Percentiles rank a stretch among this genome's conserved stretches.
Evolutionary conservation across 2,329 filamentous ascomycete genomes (phyloP).

Genomic region (Escovopsis weberi): DNA sequence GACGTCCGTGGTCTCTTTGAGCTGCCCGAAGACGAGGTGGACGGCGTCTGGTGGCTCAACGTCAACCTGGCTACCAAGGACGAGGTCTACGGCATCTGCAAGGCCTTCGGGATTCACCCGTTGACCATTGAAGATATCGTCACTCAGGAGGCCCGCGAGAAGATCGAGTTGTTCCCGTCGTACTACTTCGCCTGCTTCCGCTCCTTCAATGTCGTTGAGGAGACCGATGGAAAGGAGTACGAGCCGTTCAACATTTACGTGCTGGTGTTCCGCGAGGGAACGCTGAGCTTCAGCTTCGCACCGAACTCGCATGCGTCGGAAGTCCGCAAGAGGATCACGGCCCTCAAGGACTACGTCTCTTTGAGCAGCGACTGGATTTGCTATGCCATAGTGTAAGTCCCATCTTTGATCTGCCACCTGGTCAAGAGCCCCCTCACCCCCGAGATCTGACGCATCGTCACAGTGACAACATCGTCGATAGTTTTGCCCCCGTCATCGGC

Average conservation of each 20-base stretch:
- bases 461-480: constrained; percentile 85
- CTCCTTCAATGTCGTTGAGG: constrained; percentile 69
- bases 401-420: neutral
- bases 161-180: constrained; percentile 92
- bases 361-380: constrained; percentile 97
- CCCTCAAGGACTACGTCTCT: constrained; percentile 86
- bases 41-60: constrained; percentile 98
- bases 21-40: constrained; percentile 43
- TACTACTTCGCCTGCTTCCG: constrained; percentile 99
- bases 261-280: constrained; percentile 88
- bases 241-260: constrained; percentile 96
- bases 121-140: constrained; percentile 93
- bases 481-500: constrained; percentile 78
- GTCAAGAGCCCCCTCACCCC: no score
- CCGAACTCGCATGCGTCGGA: constrained; percentile 77
- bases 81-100: constrained; percentile 76
- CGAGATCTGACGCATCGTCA: constrained; percentile 10
- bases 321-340: constrained; percentile 81
- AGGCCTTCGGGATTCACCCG: constrained; percentile 89
- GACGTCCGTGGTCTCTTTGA: constrained; percentile 77
- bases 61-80: constrained; percentile 81
- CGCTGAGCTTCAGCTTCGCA: constrained; percentile 85
- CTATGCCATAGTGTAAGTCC: constrained; percentile 80
- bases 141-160: constrained; percentile 90
- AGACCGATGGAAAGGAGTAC: constrained; percentile 68